phyloP scores from a whole-genome alignment of 73 alveolate species.

The Paramecium primaurelia region DNA sequence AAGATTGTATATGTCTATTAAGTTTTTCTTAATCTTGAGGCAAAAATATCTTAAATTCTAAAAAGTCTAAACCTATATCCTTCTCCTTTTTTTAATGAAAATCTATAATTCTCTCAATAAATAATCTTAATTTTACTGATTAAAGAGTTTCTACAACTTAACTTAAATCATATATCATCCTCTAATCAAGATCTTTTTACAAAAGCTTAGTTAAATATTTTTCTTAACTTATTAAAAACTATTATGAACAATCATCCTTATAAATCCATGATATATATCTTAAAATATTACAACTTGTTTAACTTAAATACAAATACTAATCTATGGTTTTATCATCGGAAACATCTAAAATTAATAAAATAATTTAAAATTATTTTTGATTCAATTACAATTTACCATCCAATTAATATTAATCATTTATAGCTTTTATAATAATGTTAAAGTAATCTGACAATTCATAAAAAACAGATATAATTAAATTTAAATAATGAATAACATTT shows the following conservation, averaged over 20 bases:
- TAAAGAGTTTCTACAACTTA: background rate
- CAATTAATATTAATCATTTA: background rate
- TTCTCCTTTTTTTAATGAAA: background rate
- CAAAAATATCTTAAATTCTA: background rate
- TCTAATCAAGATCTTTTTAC: background rate
- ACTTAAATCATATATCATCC: background rate
- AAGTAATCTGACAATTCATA: background rate
- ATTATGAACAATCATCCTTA: background rate
- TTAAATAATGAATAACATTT: background rate
- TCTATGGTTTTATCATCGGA: background rate
- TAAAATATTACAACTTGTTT: background rate
- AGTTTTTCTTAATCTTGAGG: background rate
- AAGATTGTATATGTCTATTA: background rate
- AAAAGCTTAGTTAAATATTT: background rate
- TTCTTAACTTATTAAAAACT: background rate
- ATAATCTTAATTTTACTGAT: background rate
- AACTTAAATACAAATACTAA: background rate
- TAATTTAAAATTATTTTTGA: background rate
- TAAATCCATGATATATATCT: background rate
- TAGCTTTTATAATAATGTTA: background rate
- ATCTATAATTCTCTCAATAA: background rate
- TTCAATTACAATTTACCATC: background rate
- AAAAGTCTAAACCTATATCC: background rate
- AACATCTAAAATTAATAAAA: background rate
- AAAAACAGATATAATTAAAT: background rate